Percentiles rank a stretch among this genome's conserved stretches.
These are phyloP conservation scores for Barnettozyma wickerhamii DNA, from an alignment of 805 yeast genomes.

Conservation along the genomic window DNA sequence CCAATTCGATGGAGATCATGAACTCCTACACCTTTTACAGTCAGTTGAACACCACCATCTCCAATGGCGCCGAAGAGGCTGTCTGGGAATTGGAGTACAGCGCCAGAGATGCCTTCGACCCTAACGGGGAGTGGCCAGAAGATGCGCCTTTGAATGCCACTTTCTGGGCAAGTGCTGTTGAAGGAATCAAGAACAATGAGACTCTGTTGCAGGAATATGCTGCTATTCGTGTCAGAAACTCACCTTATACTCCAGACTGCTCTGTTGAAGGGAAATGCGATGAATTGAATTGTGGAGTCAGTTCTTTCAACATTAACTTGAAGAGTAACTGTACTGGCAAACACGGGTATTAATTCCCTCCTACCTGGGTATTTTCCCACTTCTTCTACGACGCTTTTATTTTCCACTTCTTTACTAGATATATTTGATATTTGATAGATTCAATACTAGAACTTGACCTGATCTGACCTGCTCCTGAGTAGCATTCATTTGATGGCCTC, in stretches of 20 bases:
- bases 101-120: slow-evolving; percentile 54
- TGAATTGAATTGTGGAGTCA: slow-evolving; percentile 17
- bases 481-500: too few species aligned
- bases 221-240: slow-evolving; percentile 45
- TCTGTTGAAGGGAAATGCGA: slow-evolving; percentile 20
- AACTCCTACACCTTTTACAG: slow-evolving; percentile 57
- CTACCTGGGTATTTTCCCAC: too few species aligned
- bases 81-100: slow-evolving; percentile 61
- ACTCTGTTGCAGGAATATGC: slow-evolving; percentile 46
- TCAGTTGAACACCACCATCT: slow-evolving; percentile 51
- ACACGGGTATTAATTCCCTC: too few species aligned
- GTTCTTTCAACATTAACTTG: slow-evolving; percentile 19
- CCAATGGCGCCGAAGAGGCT: slow-evolving; percentile 51
- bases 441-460: too few species aligned
- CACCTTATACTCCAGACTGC: slow-evolving; percentile 54
- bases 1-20: slow-evolving; percentile 53
- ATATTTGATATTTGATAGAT: too few species aligned
- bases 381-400: too few species aligned
- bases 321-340: slow-evolving; percentile 16
- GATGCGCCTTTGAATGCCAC: slow-evolving; percentile 59
- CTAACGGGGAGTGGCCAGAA: slow-evolving; percentile 51
- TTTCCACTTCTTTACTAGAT: too few species aligned
- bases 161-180: slow-evolving; percentile 51
- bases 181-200: slow-evolving; percentile 34
- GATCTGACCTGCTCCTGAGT: too few species aligned